A percentile compares a stretch with the other conserved stretches of the same genome.
These are phyloP conservation scores for Gossypium rotundifolium DNA, from an alignment of 345 rosid species.

Conservation along the genomic window DNA sequence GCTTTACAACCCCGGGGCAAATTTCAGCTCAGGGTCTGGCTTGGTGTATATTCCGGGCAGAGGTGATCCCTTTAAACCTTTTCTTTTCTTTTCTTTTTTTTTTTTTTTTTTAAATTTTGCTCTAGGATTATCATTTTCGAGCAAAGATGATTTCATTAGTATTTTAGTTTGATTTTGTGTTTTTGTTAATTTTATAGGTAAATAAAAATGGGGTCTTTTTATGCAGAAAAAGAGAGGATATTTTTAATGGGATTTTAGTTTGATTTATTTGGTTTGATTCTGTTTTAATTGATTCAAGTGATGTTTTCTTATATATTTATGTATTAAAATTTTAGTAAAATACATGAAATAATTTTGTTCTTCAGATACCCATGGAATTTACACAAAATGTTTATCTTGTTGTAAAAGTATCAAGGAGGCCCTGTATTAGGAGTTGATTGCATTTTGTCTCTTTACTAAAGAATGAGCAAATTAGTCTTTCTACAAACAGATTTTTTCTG, in stretches of 20 bases:
- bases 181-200: not conserved
- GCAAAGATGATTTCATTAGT: slow-evolving; percentile 37
- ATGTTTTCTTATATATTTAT: not conserved
- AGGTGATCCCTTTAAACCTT: slow-evolving; percentile 35
- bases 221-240: not conserved
- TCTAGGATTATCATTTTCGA: not conserved
- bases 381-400: not conserved
- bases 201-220: not conserved
- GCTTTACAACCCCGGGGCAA: slow-evolving; percentile 47
- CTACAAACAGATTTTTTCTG: too few species aligned
- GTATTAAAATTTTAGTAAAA: not conserved
- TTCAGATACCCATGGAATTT: too few species aligned
- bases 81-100: not conserved
- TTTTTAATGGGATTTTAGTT: not conserved
- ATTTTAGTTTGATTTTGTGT: not conserved
- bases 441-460: too few species aligned
- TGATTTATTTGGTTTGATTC: not conserved
- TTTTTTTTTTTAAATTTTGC: not conserved
- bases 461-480: too few species aligned
- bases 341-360: not conserved
- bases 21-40: slow-evolving; percentile 62
- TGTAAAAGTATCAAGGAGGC: too few species aligned
- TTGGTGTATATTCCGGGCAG: slow-evolving; percentile 63
- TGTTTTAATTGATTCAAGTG: not conserved
- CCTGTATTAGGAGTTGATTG: too few species aligned